Base-by-base conservation (phyloP, 1,284 basidiomycete species). In the Papiliotrema laurentii region DNA sequence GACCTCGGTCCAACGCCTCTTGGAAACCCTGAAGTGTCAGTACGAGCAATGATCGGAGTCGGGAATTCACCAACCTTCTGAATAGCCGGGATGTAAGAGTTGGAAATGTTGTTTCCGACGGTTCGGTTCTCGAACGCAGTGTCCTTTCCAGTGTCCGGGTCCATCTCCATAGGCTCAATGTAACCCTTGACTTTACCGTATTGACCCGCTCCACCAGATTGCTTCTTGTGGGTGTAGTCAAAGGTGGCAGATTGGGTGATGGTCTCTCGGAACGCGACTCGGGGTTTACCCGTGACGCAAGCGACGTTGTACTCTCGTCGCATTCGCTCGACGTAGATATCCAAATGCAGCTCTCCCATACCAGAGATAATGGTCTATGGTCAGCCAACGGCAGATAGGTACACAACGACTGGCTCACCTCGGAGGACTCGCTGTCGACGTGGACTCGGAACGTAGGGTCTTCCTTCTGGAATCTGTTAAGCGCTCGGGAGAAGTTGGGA, bases 281-380 rank as follows among this genome's bases (percentile, higher is more conserved):
- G 86, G 11, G 96, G 96, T 75, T 94, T 94, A 53, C 96, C 94
- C 2, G 94, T 97, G 10, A 84, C 81, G 69, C 92, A 97, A 30
- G 89, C 84, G 24, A 94, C 89, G 56, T 89, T 89, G 77, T 99
- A 99, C 76, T 99, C 96, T 52, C 96, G 86, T 61, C 85, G 86
- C 92, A 99, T 97, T 38, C 96, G 87, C 74, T 98, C 96, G 54
- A 97, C 94, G 76, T 99, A 98, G 66, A 99, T 97, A 69, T 99
- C 96, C 24, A 99, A 82, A 70, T 99, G 96, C 10, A 99, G 82
- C 75, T 99, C 96, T 26, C 94, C 96, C 96, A 98, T 99, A 18
- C 96, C 96, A 28, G 90, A 94, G 56, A 99, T 97, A 72, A 99
- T 99, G n/a, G 96, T 98, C 86, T 90, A 59, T n/a, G 25, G 25